phyloP scores from a whole-genome alignment of 2,329 filamentous ascomycete genomes.

The Colletotrichum camelliae region DNA sequence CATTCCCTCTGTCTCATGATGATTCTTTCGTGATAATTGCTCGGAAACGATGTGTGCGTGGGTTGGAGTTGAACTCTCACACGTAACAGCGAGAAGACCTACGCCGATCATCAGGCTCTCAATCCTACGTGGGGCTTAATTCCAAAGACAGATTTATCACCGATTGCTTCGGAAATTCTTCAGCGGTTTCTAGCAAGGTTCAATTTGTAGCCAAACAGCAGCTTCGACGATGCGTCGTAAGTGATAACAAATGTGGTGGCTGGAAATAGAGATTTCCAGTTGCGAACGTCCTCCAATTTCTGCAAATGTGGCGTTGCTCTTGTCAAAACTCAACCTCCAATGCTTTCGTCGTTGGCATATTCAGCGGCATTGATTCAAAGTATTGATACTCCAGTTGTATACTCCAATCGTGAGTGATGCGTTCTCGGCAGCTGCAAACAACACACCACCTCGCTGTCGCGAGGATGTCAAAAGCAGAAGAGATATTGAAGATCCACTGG shows the following conservation, averaged over 20 bases:
- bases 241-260: accelerated
- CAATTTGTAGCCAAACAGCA: not conserved
- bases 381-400: accelerated
- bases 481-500: too few species aligned
- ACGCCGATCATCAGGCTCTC: accelerated
- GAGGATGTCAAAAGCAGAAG: accelerated
- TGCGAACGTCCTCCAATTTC: not conserved
- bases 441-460: too few species aligned
- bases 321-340: too few species aligned
- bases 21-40: not conserved
- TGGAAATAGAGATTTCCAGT: not conserved
- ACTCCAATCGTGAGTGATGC: accelerated
- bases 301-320: too few species aligned
- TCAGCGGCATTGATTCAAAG: accelerated
- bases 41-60: accelerated
- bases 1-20: too few species aligned
- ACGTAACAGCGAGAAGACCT: accelerated
- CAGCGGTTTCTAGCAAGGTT: accelerated
- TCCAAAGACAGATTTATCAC: too few species aligned
- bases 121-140: not conserved
- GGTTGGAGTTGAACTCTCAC: not conserved
- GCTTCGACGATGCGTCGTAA: accelerated
- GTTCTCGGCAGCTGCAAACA: accelerated
- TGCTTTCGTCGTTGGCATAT: accelerated
- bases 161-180: too few species aligned